Evolutionary conservation across 2,329 filamentous ascomycete species (phyloP), one percentile per base, ranked within the genome.

Genomic region (Ascochyta rabiei): DNA sequence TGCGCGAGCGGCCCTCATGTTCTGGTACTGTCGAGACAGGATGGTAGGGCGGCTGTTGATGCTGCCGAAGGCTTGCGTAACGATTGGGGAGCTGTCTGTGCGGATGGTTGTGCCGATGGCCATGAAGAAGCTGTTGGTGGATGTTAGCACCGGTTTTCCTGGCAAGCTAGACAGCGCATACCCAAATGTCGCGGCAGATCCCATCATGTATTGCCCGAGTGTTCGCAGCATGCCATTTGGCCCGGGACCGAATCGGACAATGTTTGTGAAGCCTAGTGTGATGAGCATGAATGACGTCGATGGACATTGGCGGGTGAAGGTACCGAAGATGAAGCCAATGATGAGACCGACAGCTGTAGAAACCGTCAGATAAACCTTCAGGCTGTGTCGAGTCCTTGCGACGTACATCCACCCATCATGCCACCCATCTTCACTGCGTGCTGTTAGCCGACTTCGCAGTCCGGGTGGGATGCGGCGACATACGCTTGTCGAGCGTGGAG

Each of bases 271-370:
- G 74, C 92, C 91, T 96, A 51, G 26, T 13, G 12, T 15, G 5
- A 48, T 71, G 54, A 71, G 67, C 16, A 24, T 12, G 64, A n/a
- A 24, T 12, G 64, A n/a, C 31, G 37, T 42, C 42, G n/a, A 37
- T 41, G 31, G 13, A 31, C 40, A 9, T 18, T 38, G 19, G 26
- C 43, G 34, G 19, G 28, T 7, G 33, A 50, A 68, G 81, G 45
- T 81, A 96, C 93, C 95, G 68, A 95, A 96, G 70, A 99, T 96
- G 81, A 99, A 98, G 62, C 95, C 95, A 79, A 99, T 97, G 74
- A 96, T 96, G 47, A 90, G 82, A 59, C 95, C 95, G 59, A 99
- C 95, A 77, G 92, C 95, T 98, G 47, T 43, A n/a, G 19, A 44
- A 3, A 31, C n/a, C 16, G 63, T 69, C 56, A 69, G 65, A 43